Evolutionary conservation across 1,139 yeast genomes (phyloP).

Genomic region (Pichia sorboxylosa): DNA sequence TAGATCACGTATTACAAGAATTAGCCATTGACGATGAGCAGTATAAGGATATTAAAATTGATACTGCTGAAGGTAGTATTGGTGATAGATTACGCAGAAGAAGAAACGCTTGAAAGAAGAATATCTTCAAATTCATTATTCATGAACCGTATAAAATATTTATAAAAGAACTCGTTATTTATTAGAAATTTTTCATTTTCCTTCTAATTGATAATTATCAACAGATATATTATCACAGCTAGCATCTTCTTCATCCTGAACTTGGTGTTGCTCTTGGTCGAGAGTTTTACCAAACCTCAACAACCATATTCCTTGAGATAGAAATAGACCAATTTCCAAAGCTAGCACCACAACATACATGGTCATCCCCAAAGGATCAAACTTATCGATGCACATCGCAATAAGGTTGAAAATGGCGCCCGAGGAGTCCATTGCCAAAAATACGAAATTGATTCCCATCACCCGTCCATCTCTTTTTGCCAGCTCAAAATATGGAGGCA

Average conservation of each 20-base stretch:
- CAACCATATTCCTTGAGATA: constrained; percentile 39
- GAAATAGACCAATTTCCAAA: constrained; percentile 39
- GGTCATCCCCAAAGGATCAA: constrained; percentile 42
- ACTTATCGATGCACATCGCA: constrained; percentile 35
- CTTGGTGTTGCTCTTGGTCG: not conserved
- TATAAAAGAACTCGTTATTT: too few relatives aligned
- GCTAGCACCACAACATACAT: constrained; percentile 40
- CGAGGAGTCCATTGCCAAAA: constrained; percentile 36
- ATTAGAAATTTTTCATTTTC: too few relatives aligned
- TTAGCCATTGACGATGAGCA: constrained; percentile 7
- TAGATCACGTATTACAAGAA: not conserved
- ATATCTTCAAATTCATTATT: too few relatives aligned
- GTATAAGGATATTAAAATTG: constrained; percentile 16
- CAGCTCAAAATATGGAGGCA: constrained; percentile 84
- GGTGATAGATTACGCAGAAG: constrained; percentile 20
- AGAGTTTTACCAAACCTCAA: constrained; percentile 22
- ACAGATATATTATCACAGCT: too few relatives aligned
- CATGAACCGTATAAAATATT: too few relatives aligned
- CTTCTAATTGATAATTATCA: too few relatives aligned
- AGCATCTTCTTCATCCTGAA: too few relatives aligned
- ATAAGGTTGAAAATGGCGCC: constrained; percentile 45
- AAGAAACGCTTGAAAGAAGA: constrained; percentile 1
- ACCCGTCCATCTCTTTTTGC: constrained; percentile 69
- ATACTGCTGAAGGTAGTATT: constrained; percentile 17
- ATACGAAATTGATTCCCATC: constrained; percentile 44